A percentile compares a stretch with the other conserved stretches of the same genome.
Conservation (phyloP, 345 rosid species). For the Corchorus olitorius region DNA sequence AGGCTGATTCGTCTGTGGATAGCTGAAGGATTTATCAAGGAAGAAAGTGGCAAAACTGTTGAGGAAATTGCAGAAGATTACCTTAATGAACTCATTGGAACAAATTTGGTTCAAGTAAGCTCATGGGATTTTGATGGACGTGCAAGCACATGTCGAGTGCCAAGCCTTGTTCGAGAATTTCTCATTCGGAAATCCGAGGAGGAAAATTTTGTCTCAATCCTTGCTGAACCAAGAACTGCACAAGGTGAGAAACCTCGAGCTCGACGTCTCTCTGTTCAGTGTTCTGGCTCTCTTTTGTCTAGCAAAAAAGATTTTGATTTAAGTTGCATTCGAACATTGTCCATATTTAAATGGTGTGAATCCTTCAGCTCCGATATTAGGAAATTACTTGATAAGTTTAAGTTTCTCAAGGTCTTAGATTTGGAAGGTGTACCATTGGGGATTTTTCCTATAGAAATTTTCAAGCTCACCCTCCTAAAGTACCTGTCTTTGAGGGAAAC, state of each 20-base stretch:
- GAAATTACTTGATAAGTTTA: background rate
- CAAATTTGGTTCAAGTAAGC: conserved; percentile 14
- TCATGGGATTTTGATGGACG: background rate
- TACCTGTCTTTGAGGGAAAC: conserved; percentile 27
- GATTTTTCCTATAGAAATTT: conserved; percentile 31
- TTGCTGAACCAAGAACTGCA: background rate
- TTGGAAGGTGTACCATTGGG: conserved; percentile 30
- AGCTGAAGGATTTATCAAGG: conserved; percentile 25
- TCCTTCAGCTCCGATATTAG: background rate
- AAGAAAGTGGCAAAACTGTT: conserved; percentile 2
- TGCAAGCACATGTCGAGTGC: conserved; percentile 19
- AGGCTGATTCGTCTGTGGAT: conserved; percentile 25
- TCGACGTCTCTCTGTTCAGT: conserved; percentile 22
- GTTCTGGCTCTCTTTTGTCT: background rate
- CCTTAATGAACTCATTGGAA: conserved; percentile 22
- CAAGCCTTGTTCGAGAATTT: conserved; percentile 6
- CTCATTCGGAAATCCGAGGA: conserved; percentile 10
- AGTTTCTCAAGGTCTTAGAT: conserved; percentile 35
- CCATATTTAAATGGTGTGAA: background rate
- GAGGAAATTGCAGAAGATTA: conserved; percentile 23
- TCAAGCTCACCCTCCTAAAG: conserved; percentile 8
- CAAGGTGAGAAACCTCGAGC: background rate
- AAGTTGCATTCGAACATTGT: background rate
- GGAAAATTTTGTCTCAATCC: conserved; percentile 8
- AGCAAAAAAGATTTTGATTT: background rate